Evolutionary conservation across 306 rosid genomes (phyloP).

Genomic region (Macrotyloma uniflorum): DNA sequence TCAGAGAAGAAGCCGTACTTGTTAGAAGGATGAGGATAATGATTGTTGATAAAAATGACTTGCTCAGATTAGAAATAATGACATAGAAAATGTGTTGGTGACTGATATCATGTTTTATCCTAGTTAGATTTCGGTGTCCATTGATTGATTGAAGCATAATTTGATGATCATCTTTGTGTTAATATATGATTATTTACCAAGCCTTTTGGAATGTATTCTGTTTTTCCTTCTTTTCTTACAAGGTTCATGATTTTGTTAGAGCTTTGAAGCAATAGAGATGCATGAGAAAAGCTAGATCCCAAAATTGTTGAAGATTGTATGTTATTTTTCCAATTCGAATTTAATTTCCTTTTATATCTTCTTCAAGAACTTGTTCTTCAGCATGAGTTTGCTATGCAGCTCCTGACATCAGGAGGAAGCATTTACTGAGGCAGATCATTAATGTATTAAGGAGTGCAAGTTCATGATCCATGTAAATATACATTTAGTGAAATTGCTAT

Average conservation of each 20-base stretch:
- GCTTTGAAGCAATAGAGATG: neutral
- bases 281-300: constrained; percentile 27
- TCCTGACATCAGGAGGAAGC: constrained; percentile 27
- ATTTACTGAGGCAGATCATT: constrained; percentile 21
- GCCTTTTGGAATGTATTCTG: neutral
- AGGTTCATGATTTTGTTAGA: neutral
- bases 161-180: neutral
- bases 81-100: neutral
- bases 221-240: neutral
- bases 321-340: neutral
- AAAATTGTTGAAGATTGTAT: neutral
- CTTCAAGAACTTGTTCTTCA: neutral
- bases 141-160: neutral
- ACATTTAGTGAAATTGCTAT: constrained; percentile 19
- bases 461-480: neutral
- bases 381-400: neutral
- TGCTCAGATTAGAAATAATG: constrained; percentile 17
- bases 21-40: constrained; percentile 14
- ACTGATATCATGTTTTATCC: neutral
- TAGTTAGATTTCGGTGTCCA: constrained; percentile 6
- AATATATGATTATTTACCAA: constrained; percentile 2
- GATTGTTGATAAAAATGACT: constrained; percentile 6
- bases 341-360: constrained; percentile 12
- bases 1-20: neutral
- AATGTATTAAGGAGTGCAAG: constrained; percentile 14